A percentile compares a stretch with the other conserved stretches of the same genome.
These are phyloP conservation scores for Heterobasidion occidentale DNA, from an alignment of 1,284 basidiomycete genomes.

Conservation along the genomic window DNA sequence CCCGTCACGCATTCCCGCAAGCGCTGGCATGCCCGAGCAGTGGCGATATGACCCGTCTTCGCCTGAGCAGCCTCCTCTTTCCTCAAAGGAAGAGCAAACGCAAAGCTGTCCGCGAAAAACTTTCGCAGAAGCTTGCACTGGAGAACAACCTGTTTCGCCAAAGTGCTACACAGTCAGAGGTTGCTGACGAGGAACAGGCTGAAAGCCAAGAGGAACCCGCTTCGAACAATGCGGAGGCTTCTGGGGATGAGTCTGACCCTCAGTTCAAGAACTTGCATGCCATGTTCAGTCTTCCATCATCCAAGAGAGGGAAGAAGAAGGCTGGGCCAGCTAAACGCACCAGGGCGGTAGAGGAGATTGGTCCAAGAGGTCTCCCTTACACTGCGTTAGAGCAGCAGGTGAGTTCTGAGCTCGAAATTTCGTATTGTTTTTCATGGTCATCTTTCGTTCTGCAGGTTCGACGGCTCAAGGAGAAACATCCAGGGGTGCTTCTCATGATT, in stretches of 20 bases:
- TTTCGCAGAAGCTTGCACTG: slow-evolving; percentile 47
- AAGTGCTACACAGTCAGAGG: not conserved
- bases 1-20: not conserved
- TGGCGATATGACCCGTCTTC: slow-evolving; percentile 22
- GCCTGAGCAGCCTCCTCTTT: not conserved
- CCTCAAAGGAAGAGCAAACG: slow-evolving; percentile 4
- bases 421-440: not conserved
- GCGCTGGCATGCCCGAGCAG: slow-evolving; percentile 18
- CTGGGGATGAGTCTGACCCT: slow-evolving; percentile 34
- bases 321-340: slow-evolving; percentile 14
- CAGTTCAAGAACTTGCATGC: slow-evolving; percentile 41
- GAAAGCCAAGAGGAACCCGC: slow-evolving; percentile 14
- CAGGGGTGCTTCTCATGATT: slow-evolving; percentile 75
- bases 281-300: slow-evolving; percentile 36
- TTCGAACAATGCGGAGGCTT: slow-evolving; percentile 14
- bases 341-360: slow-evolving; percentile 45
- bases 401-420: slow-evolving; percentile 6
- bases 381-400: slow-evolving; percentile 84
- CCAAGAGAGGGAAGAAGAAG: slow-evolving; percentile 25
- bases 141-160: slow-evolving; percentile 29
- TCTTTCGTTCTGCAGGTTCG: slow-evolving; percentile 38
- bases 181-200: slow-evolving; percentile 1
- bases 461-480: slow-evolving; percentile 65
- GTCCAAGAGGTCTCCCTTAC: slow-evolving; percentile 73
- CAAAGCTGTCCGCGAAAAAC: slow-evolving; percentile 35